Base-by-base conservation (phyloP, 179 eudicot species). In the Heliamphora pulchella region DNA sequence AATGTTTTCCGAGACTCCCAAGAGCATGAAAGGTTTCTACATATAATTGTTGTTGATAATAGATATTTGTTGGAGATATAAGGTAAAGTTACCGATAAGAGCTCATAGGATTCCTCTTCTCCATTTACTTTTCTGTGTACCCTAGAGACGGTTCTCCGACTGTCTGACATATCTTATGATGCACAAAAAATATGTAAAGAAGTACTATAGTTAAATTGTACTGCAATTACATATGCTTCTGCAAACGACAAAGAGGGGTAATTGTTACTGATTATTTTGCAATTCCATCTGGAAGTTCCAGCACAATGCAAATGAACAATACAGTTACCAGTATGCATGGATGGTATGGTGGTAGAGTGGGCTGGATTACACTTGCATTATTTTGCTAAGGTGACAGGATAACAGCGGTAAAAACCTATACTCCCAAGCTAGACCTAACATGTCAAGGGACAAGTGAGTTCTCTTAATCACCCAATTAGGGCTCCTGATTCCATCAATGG, bases 1-100 rank as follows among this genome's bases (percentile, higher is more conserved):
- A 55, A 76, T 59, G 54, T 59, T n/a, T n/a, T 4, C 68, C 59
- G 54, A 55, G 31, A 59, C 39, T 76, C 55, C 14, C 78, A 76
- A 76, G 17, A 44, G 48, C 18, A 17, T 46, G 15, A 41, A 58
- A 41, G 41, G 17, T 41, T 61, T 41, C 13, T 41, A 22, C 53
- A 59, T 58, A 15, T 17, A 51, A 58, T 75, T 58, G 5, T 8
- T 43, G 53, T 59, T 9, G 15, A 74, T 74, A 55, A 74, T 55
- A 55, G 64, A 53, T 14, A 31, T 54, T 7, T 72, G 43, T 51
- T 72, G 41, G n/a, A 71, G 17, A 22, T 51, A 39, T 11, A 20
- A 63, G 67, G 39, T 31, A 63, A 20, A 63, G 47, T 41, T 47
- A 31, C 15, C 3, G 3, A 66, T n/a, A 66, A 2, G 17, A 66